A percentile compares a stretch with the other conserved stretches of the same genome.
Evolutionary conservation across 192 early-diverging fungal species (phyloP).

Genomic region (Glomus cerebriforme): DNA sequence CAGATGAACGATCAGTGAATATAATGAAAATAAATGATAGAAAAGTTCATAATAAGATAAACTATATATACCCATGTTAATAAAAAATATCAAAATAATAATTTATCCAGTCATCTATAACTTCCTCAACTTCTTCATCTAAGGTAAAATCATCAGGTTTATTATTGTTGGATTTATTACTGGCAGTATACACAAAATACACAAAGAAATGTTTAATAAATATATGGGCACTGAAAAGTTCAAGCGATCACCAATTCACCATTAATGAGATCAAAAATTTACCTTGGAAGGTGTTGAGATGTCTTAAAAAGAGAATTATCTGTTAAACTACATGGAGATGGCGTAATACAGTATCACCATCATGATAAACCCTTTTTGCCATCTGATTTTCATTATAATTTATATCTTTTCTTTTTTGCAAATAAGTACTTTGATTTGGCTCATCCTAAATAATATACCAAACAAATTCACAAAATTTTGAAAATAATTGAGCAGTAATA

Average conservation of each 20-base stretch:
- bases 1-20: background rate
- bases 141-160: background rate
- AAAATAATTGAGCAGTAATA: slow-evolving; percentile 9
- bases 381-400: background rate
- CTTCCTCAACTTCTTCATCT: background rate
- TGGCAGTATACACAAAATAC: background rate
- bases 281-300: slow-evolving; percentile 5
- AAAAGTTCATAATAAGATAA: background rate
- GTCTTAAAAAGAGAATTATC: background rate
- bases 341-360: slow-evolving; percentile 3
- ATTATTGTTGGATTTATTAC: background rate
- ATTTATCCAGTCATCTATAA: slow-evolving; percentile 4
- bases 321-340: background rate
- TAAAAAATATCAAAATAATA: slow-evolving; percentile 15
- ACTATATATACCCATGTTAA: background rate
- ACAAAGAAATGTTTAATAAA: slow-evolving; percentile 6
- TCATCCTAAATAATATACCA: slow-evolving; percentile 4
- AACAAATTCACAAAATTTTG: background rate
- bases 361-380: background rate
- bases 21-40: too few relatives aligned
- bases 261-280: background rate
- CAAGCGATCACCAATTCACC: background rate
- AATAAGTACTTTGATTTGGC: slow-evolving; percentile 2
- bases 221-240: background rate
- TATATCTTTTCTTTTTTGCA: slow-evolving; percentile 6